Evolutionary conservation across 306 rosid species (phyloP), one percentile per base, ranked within the genome.

Genomic region (Delonix regia): DNA sequence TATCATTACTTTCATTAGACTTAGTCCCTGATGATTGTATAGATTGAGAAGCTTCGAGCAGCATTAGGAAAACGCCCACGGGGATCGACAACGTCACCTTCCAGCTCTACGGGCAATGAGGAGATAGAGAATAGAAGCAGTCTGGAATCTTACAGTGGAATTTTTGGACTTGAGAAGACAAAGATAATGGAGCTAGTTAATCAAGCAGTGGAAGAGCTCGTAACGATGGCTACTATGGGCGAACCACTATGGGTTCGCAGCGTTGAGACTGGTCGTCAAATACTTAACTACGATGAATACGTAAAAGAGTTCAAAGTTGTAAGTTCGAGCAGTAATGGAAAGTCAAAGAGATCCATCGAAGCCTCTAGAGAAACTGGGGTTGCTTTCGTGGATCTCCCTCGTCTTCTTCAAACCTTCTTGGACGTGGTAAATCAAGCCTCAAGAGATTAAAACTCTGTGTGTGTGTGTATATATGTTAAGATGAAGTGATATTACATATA

Each of bases 231-330:
- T n/a, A 77, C 80, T 2, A 78, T 79, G 5, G 77, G 76, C 8
- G 93, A 89, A 33, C 93, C 93, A 5, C 82, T 91, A 12, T 91
- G 96, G 96, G 68, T 89, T 38, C 89, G 86, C 2, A 91, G 96
- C 25, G 84, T 89, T 52, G 96, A 91, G 81, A 91, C 89, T 1
- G 90, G 91, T 18, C 85, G 96, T 3, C 86, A 91, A 49, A 85
- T 89, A 52, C 90, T 91, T 0, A 91, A 91, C 69, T 91, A 91
- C 24, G 96, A 91, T 25, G 93, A 87, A 82, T 91, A 89, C 55
- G n/a, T 80, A 19, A 89, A 87, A 62, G 86, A 83, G 60, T 89
- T 91, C 74, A 28, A 65, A 14, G 48, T 82, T 36, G 83, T 80
- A 30, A 64, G 42, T 0, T 57, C 27, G 1, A 7, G 13, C 45